Conservation (phyloP, 2,329 filamentous ascomycete species). For the Diaporthe sp. region DNA sequence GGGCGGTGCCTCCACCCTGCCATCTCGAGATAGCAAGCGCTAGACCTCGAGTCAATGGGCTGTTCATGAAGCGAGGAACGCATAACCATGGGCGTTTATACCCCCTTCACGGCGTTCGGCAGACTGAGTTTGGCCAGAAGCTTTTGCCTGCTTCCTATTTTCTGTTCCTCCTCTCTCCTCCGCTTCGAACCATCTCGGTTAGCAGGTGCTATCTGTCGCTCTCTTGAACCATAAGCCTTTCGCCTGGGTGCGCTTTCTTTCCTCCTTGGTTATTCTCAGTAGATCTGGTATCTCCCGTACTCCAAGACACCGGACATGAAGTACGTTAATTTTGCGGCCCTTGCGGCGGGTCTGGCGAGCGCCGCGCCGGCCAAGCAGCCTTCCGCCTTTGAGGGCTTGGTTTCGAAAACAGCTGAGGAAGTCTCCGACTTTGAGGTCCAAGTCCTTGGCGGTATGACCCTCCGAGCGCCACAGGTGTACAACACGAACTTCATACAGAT, state of each 20-base stretch:
- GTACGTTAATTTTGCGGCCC: slow-evolving; percentile 49
- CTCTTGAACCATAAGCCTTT: slow-evolving; percentile 6
- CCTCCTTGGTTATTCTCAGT: slow-evolving; percentile 20
- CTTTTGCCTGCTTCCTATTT: slow-evolving; percentile 22
- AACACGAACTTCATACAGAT: slow-evolving; percentile 54
- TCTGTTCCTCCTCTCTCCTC: slow-evolving; percentile 18
- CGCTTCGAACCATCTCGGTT: background rate
- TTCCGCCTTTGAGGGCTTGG: slow-evolving; percentile 22
- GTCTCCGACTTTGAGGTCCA: slow-evolving; percentile 50
- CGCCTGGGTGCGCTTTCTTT: slow-evolving; percentile 12
- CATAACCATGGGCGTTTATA: slow-evolving; percentile 31
- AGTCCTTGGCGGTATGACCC: slow-evolving; percentile 56
- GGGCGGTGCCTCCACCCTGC: background rate
- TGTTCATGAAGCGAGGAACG: background rate
- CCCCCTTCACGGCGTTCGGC: slow-evolving; percentile 22
- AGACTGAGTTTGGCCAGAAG: slow-evolving; percentile 34
- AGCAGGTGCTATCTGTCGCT: slow-evolving; percentile 8
- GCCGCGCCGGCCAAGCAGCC: slow-evolving; percentile 31
- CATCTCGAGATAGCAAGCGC: background rate
- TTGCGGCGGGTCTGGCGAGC: slow-evolving; percentile 49
- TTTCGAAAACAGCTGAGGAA: slow-evolving; percentile 37
- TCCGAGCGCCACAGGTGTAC: slow-evolving; percentile 56
- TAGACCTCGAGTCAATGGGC: slow-evolving; percentile 21
- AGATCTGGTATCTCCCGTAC: slow-evolving; percentile 31
- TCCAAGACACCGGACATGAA: slow-evolving; percentile 51